Percentiles rank a stretch among this genome's conserved stretches.
These are phyloP conservation scores for Suillus subalutaceus DNA, from an alignment of 768 basidiomycete species.

Conservation along the genomic window DNA sequence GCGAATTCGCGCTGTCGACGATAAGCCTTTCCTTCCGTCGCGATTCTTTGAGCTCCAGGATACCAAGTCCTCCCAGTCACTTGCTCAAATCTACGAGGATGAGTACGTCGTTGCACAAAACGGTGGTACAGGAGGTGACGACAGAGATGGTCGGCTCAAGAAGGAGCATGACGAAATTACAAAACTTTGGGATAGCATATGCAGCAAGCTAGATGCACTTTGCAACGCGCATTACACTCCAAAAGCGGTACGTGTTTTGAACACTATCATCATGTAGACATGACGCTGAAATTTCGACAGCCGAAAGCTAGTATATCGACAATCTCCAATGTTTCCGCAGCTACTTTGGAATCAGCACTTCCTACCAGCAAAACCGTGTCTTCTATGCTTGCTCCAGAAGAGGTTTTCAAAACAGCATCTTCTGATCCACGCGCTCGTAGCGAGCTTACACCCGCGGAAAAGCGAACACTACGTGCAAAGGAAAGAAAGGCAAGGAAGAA, in stretches of 20 bases:
- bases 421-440: conserved; percentile 63
- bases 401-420: conserved; percentile 70
- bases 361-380: conserved; percentile 77
- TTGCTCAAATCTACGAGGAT: conserved; percentile 96
- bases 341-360: conserved; percentile 87
- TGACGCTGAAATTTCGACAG: conserved; percentile 41
- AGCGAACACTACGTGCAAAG: conserved; percentile 68
- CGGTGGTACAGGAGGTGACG: conserved; percentile 59
- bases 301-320: conserved; percentile 89
- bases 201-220: conserved; percentile 87
- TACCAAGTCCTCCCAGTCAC: conserved; percentile 81
- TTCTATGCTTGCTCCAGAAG: conserved; percentile 91
- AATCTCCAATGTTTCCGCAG: conserved; percentile 77
- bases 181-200: conserved; percentile 81
- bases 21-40: conserved; percentile 91
- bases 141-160: conserved; percentile 84
- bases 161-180: conserved; percentile 91
- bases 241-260: conserved; percentile 67
- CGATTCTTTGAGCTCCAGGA: conserved; percentile 88
- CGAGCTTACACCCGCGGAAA: conserved; percentile 86
- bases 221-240: conserved; percentile 96
- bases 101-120: conserved; percentile 77
- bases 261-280: neutral
- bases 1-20: conserved; percentile 74
- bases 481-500: conserved; percentile 73